A percentile compares a stretch with the other conserved stretches of the same genome.
These are phyloP conservation scores for Fraxinus cuspidata DNA, from an alignment of 257 asterid genomes.

Conservation along the genomic window DNA sequence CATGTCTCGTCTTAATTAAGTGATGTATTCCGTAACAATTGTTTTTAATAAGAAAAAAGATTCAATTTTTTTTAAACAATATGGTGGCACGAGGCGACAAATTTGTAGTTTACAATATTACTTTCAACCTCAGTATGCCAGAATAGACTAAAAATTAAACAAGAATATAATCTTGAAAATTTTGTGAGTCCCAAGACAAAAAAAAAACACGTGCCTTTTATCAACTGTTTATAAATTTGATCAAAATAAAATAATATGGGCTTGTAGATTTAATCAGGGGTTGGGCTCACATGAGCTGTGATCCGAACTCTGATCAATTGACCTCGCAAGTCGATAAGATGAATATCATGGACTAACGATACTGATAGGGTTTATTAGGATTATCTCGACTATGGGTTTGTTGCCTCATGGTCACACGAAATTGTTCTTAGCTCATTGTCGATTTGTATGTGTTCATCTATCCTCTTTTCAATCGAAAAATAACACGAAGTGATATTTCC, in stretches of 20 bases:
- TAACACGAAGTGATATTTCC: no score
- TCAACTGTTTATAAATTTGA: not conserved
- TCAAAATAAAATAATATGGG: not conserved
- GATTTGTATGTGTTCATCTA: no score
- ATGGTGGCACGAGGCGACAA: not conserved
- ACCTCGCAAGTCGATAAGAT: no score
- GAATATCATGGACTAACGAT: no score
- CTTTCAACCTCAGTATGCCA: not conserved
- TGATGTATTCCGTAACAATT: not conserved
- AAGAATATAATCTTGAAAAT: not conserved
- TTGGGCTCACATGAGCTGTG: no score
- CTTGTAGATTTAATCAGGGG: no score
- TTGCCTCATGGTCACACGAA: no score
- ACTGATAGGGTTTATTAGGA: no score
- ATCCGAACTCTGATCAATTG: no score
- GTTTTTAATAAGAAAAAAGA: not conserved
- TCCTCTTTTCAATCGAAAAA: no score
- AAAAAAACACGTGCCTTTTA: slow-evolving; percentile 4
- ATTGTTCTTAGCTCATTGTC: no score
- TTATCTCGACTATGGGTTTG: no score
- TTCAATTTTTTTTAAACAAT: not conserved
- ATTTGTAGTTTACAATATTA: not conserved
- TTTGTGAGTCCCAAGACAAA: slow-evolving; percentile 8
- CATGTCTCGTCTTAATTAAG: not conserved
- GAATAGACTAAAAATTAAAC: slow-evolving; percentile 1